Conservation (phyloP, 371 early-diverging fungal species). For the Mortierella sp. region DNA sequence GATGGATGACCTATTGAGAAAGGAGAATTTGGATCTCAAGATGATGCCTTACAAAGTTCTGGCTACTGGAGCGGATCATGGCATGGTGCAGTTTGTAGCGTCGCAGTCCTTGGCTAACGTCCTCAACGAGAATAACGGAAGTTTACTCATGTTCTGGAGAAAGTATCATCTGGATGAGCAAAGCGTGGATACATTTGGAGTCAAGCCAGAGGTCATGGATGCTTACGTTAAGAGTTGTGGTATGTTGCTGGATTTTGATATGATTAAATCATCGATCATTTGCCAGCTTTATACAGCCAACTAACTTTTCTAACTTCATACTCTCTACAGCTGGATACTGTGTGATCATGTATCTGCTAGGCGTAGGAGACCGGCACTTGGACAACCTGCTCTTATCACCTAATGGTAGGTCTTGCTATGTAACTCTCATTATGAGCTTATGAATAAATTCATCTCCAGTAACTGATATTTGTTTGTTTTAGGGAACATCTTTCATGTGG, state of each 20-base stretch:
- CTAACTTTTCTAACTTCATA: neutral
- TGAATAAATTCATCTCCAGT: neutral
- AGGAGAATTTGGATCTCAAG: conserved; percentile 94
- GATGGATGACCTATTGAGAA: conserved; percentile 93
- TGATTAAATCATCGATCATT: neutral
- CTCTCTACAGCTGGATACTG: conserved; percentile 90
- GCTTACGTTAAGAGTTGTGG: conserved; percentile 95
- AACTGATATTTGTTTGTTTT: conserved; percentile 1
- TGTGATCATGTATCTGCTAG: conserved; percentile 97
- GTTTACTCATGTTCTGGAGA: conserved; percentile 83
- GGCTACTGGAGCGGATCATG: conserved; percentile 93
- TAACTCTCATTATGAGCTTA: neutral
- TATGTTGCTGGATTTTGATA: conserved; percentile 46
- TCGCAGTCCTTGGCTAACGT: conserved; percentile 90
- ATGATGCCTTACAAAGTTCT: conserved; percentile 95
- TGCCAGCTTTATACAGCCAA: neutral
- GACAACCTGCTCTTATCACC: conserved; percentile 95
- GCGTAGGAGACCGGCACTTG: conserved; percentile 99
- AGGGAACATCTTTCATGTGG: conserved; percentile 97
- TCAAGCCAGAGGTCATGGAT: conserved; percentile 90
- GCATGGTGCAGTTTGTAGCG: conserved; percentile 92
- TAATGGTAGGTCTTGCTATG: conserved; percentile 66
- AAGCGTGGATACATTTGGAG: conserved; percentile 74
- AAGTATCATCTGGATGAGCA: conserved; percentile 74
- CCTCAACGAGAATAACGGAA: conserved; percentile 88